A percentile compares a stretch with the other conserved stretches of the same genome.
phyloP scores from a whole-genome alignment of 768 basidiomycete genomes.

The Pulveroboletus sp. region DNA sequence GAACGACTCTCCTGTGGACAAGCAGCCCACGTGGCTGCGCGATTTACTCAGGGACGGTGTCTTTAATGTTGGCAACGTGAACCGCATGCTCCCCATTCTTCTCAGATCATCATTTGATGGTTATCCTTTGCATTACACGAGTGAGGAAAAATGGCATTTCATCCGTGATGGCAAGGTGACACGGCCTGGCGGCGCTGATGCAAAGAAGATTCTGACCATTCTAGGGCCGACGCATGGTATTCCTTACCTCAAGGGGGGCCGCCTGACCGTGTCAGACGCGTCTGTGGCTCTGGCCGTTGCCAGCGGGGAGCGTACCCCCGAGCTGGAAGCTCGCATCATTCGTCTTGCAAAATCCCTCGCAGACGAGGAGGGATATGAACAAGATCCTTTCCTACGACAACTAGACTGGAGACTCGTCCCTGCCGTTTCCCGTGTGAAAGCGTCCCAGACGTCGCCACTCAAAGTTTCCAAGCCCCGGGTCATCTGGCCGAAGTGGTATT shows the following conservation, averaged over 20 bases:
- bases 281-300: slow-evolving; percentile 47
- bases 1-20: not conserved
- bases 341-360: slow-evolving; percentile 38
- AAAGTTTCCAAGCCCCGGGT: slow-evolving; percentile 39
- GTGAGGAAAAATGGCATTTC: slow-evolving; percentile 67
- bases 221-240: slow-evolving; percentile 46
- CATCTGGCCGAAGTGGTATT: slow-evolving; percentile 97
- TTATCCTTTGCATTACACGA: slow-evolving; percentile 51
- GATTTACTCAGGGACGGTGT: slow-evolving; percentile 43
- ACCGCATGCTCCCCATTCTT: slow-evolving; percentile 61
- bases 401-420: slow-evolving; percentile 58
- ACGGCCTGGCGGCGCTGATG: slow-evolving; percentile 41
- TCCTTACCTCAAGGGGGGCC: slow-evolving; percentile 39
- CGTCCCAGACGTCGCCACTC: not conserved
- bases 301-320: slow-evolving; percentile 35
- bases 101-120: slow-evolving; percentile 59
- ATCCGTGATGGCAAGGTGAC: slow-evolving; percentile 27
- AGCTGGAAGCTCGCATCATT: slow-evolving; percentile 34
- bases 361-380: slow-evolving; percentile 11
- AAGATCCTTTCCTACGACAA: slow-evolving; percentile 57
- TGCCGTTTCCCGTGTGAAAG: not conserved
- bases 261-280: slow-evolving; percentile 37
- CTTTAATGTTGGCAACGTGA: slow-evolving; percentile 31
- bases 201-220: slow-evolving; percentile 40
- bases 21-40: slow-evolving; percentile 55